Percentiles rank a stretch among this genome's conserved stretches.
Conservation (phyloP, 108 stramenopile genomes). For the Skeletonema potamos region DNA sequence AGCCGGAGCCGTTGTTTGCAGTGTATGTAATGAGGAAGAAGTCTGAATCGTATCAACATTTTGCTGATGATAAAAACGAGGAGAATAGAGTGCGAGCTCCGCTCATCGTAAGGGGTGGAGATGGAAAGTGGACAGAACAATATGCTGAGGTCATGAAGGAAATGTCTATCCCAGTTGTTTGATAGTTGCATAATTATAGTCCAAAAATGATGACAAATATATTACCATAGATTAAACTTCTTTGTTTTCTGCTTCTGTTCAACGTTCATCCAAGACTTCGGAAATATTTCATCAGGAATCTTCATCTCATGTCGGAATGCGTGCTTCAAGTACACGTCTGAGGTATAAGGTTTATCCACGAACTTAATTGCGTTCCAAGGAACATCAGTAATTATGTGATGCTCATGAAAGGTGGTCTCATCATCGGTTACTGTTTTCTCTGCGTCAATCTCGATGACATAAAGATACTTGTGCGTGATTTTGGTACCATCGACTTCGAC, state of each 20-base stretch:
- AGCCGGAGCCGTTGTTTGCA: slow-evolving; percentile 40
- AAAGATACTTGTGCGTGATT: slow-evolving; percentile 17
- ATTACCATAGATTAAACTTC: background rate
- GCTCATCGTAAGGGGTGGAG: slow-evolving; percentile 36
- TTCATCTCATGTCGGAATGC: slow-evolving; percentile 73
- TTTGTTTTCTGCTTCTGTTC: background rate
- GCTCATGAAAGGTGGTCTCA: slow-evolving; percentile 10
- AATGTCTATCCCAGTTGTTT: slow-evolving; percentile 52
- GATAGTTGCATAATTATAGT: background rate
- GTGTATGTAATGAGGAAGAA: slow-evolving; percentile 58
- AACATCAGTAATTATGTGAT: slow-evolving; percentile 44
- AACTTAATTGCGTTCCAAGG: slow-evolving; percentile 69
- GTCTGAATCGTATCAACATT: background rate
- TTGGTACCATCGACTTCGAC: background rate
- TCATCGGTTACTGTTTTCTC: slow-evolving; percentile 12
- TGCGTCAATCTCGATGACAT: slow-evolving; percentile 22
- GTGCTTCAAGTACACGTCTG: slow-evolving; percentile 61
- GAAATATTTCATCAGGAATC: slow-evolving; percentile 66
- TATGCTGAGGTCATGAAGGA: slow-evolving; percentile 46
- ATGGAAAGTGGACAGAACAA: slow-evolving; percentile 53
- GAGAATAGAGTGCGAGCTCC: background rate
- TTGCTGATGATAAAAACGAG: background rate
- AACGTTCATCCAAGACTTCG: slow-evolving; percentile 52
- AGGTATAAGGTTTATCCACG: slow-evolving; percentile 54
- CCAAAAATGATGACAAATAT: background rate